phyloP scores from a whole-genome alignment of 2,329 filamentous ascomycete genomes.

The Pyricularia grisea region DNA sequence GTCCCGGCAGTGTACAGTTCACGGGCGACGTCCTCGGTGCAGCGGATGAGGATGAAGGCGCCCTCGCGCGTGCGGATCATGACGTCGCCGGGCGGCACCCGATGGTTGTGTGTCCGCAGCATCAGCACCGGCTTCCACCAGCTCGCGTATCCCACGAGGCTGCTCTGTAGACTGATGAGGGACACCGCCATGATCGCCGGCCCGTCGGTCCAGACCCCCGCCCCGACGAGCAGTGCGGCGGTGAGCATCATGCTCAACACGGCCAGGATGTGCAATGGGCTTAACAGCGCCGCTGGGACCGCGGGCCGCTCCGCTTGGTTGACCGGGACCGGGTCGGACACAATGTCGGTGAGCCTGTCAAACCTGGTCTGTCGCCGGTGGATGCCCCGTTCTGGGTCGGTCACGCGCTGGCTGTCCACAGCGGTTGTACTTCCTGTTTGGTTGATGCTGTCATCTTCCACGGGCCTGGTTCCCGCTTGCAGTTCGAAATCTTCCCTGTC shows the following conservation, averaged over 20 bases:
- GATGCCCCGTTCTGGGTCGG: slow-evolving; percentile 8
- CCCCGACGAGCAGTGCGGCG: slow-evolving; percentile 33
- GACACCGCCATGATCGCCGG: slow-evolving; percentile 41
- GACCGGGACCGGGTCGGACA: slow-evolving; percentile 32
- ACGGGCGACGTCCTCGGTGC: slow-evolving; percentile 50
- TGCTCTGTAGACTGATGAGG: slow-evolving; percentile 42
- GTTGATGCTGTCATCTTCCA: not conserved
- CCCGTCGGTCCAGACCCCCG: slow-evolving; percentile 34
- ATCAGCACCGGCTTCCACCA: slow-evolving; percentile 48
- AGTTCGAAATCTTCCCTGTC: not conserved
- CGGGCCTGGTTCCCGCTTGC: not conserved
- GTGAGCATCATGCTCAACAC: slow-evolving; percentile 40
- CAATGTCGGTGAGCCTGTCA: slow-evolving; percentile 30
- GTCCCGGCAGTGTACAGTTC: slow-evolving; percentile 49
- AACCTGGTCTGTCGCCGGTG: slow-evolving; percentile 24
- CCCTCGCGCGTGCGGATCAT: slow-evolving; percentile 52
- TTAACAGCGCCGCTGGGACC: slow-evolving; percentile 37
- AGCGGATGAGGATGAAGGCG: slow-evolving; percentile 47
- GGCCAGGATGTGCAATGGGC: slow-evolving; percentile 44
- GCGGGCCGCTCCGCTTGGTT: slow-evolving; percentile 28
- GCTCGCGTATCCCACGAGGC: slow-evolving; percentile 45
- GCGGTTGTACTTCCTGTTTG: not conserved
- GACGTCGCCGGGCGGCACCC: slow-evolving; percentile 47
- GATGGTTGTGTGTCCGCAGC: slow-evolving; percentile 34
- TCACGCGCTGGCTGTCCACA: slow-evolving; percentile 8